Conservation (phyloP, 495 filamentous ascomycete species). For the Penicillium ucsense region DNA sequence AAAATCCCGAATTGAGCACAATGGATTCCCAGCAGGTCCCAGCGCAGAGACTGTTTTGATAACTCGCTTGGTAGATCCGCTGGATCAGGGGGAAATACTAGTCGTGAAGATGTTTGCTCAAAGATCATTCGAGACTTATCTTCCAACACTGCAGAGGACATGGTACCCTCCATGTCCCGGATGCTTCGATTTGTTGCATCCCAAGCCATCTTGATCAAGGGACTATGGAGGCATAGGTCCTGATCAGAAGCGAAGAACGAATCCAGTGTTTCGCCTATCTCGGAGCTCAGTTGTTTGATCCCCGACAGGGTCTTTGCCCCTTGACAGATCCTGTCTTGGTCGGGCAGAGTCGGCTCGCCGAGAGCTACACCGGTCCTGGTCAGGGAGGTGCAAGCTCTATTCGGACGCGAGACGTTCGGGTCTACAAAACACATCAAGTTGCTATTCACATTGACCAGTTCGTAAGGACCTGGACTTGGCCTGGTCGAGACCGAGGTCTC, state of each 20-base stretch:
- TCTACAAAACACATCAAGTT: background rate
- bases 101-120: background rate
- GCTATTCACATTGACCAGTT: background rate
- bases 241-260: background rate
- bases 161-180: background rate
- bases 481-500: background rate
- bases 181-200: background rate
- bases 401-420: background rate
- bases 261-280: background rate
- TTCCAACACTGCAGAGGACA: background rate
- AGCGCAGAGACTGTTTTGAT: background rate
- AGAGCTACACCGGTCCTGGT: background rate
- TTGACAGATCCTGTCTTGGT: background rate
- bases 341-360: background rate
- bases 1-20: constrained; percentile 5
- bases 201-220: background rate
- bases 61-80: background rate
- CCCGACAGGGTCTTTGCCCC: background rate
- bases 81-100: background rate
- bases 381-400: background rate
- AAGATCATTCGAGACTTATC: background rate
- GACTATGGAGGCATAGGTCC: background rate
- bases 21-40: constrained; percentile 1
- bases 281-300: background rate
- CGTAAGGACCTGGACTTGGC: background rate